Conservation (phyloP, 768 basidiomycete genomes). For the Pulveroboletus frians region DNA sequence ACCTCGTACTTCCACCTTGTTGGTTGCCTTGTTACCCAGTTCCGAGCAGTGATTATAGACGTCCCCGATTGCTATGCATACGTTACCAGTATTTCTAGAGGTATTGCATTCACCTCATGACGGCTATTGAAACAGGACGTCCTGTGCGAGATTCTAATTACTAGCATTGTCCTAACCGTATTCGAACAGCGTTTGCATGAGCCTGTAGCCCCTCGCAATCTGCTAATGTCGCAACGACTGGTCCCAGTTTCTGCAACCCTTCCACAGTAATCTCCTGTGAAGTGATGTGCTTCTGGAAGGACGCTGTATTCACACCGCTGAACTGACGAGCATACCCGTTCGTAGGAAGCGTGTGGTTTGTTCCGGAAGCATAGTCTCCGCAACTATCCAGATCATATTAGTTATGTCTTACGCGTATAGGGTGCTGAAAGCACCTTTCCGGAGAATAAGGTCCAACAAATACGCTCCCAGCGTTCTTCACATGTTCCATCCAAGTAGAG, state of each 20-base stretch:
- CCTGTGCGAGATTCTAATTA: neutral
- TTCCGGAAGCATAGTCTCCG: constrained; percentile 98
- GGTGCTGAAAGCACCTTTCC: constrained; percentile 63
- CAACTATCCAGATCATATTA: constrained; percentile 49
- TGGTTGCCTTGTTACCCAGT: constrained; percentile 9
- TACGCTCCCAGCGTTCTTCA: constrained; percentile 93
- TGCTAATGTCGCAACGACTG: constrained; percentile 82
- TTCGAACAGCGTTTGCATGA: constrained; percentile 93
- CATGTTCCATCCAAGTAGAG: constrained; percentile 49
- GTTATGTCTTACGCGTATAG: neutral
- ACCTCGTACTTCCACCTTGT: constrained; percentile 8
- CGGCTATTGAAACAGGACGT: neutral
- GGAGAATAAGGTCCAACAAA: constrained; percentile 95
- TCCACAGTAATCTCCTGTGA: constrained; percentile 84
- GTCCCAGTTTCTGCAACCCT: constrained; percentile 77
- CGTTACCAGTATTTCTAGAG: constrained; percentile 13
- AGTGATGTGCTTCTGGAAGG: constrained; percentile 99
- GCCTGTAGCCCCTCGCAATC: constrained; percentile 94
- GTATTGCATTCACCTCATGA: constrained; percentile 1
- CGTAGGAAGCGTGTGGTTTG: constrained; percentile 96
- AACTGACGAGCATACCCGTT: constrained; percentile 97
- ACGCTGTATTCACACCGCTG: constrained; percentile 94
- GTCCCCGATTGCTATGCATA: constrained; percentile 3
- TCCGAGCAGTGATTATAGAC: constrained; percentile 20
- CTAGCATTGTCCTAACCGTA: constrained; percentile 48